Base-by-base conservation (phyloP, 192 early-diverging fungal species). In the Haplosporangium gracile region DNA sequence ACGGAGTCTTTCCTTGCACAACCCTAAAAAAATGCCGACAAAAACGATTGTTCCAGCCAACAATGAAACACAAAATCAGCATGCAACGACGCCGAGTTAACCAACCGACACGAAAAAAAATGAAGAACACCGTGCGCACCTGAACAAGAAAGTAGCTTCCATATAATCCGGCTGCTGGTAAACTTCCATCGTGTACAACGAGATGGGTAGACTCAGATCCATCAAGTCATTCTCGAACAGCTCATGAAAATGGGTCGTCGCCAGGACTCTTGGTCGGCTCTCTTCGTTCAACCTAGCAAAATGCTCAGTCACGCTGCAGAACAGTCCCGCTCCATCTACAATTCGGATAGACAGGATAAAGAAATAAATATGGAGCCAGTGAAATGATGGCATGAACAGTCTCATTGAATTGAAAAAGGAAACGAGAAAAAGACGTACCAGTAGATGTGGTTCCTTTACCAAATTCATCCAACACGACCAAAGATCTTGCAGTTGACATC, bases 201-300 rank as follows among this genome's bases (percentile, higher is more conserved):
- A 68, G 47, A 93, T 88, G 32, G 89, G 82, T 6, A 88, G 84
- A 1, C 26, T 76, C 47, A 77, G 34, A n/a, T 88, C 75, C 7
- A 94, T 76, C 22, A 94, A 72, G 18, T 89, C 68, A 69, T 90
- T 87, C 36, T 87, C 79, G 53, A 93, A 88, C 22, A 94, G 72
- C 70, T 92, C 94, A 83, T 98, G 96, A 79, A 97, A 99, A 82
- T 99, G 98, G 0, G 98, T 99, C 10, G 94, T 94, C 0, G 95
- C 94, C 39, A 98, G 34, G 0, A 97, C 86, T 34, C 90, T 91
- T 45, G 97, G 97, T 29, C 92, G 94, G 11, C 88, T 76, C 5
- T 76, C 60, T 8, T 75, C 82, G 5, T 87, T 88, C 29, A 70
- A 26, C 15, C 74, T 76, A 26, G 90, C 70, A 74, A 97, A 91